These are phyloP conservation scores for Gyromitra esculenta DNA, from an alignment of 2,329 filamentous ascomycete genomes.

Conservation along the genomic window DNA sequence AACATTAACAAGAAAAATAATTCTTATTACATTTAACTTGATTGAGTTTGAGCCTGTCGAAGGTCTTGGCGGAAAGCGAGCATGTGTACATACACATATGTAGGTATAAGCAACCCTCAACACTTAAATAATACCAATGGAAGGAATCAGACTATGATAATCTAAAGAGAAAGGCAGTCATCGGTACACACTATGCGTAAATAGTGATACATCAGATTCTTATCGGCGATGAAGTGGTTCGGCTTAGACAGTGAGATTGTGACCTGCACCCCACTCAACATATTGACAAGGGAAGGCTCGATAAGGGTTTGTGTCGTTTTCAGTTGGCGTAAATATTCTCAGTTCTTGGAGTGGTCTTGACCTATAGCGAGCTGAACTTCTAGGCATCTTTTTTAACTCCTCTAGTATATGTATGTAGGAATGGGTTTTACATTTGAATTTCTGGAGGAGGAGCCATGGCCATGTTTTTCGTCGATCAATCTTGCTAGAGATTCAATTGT, in stretches of 20 bases:
- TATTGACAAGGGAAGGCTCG: background rate
- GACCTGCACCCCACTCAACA: background rate
- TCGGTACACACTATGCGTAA: background rate
- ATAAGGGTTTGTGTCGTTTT: background rate
- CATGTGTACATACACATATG: background rate
- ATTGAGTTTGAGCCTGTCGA: background rate
- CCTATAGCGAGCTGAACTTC: background rate
- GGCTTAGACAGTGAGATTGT: background rate
- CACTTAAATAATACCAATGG: no score
- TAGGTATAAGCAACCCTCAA: no score
- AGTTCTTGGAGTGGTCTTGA: background rate
- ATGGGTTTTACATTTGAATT: background rate
- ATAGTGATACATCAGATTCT: conserved; percentile 26
- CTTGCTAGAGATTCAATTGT: background rate
- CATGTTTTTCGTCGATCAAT: background rate
- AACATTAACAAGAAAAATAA: background rate
- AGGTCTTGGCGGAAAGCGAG: background rate
- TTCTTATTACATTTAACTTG: background rate
- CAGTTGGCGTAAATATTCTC: background rate
- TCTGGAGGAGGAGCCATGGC: background rate
- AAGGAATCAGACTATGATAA: background rate
- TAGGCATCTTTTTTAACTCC: background rate
- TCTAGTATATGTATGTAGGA: background rate
- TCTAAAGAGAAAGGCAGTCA: background rate
- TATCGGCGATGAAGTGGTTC: conserved; percentile 5